Evolutionary conservation across 2,329 filamentous ascomycete species (phyloP), one percentile per base, ranked within the genome.

Genomic region (Hymenoscyphus fraxineus): DNA sequence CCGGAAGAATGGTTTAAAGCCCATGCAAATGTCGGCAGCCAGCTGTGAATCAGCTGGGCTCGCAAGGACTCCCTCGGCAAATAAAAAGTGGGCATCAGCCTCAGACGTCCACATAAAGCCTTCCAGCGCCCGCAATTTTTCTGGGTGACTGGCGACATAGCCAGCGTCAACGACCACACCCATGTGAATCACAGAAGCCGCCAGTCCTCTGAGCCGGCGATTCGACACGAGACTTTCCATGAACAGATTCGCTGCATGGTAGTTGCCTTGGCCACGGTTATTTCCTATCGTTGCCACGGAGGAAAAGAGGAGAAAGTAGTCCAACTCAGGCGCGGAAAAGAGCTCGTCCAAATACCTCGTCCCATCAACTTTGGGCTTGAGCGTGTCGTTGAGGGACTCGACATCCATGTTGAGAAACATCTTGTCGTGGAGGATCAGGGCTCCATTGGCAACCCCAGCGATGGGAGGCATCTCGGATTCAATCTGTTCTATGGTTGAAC

Each of bases 181-280:
- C 9, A 82, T 76, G 60, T 78, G 67, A 32, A 82, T 72, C 1
- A 74, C 73, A 0, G 77, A 78, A 2, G 67, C 80, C 2, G 76
- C 72, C 0, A 80, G 65, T 0, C 80, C 80, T 6, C 77, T 74
- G 3, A 66, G 67, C 0, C 78, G 65, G 3, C 82, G 72, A 39
- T 79, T 73, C 0, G 66, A 58, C 0, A 76, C 78, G 0, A 84
- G 68, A 0, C 68, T 68, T 7, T 67, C 68, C 75, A 83, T 78
- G 72, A 76, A 84, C 2, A 67, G 66, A 66, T 82, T 82, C 2
- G 78, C 80, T 0, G 80, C 78, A 0, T 73, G 70, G 64, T 85
- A 85, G 66, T 78, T 80, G 2, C 75, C 67, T 67, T 85, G 82
- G 0, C 75, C 77, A 7, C 56, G 31, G 58, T 75, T 76, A 2